Base-by-base conservation (phyloP, 2,329 filamentous ascomycete genomes). In the Colletotrichum abscissum region DNA sequence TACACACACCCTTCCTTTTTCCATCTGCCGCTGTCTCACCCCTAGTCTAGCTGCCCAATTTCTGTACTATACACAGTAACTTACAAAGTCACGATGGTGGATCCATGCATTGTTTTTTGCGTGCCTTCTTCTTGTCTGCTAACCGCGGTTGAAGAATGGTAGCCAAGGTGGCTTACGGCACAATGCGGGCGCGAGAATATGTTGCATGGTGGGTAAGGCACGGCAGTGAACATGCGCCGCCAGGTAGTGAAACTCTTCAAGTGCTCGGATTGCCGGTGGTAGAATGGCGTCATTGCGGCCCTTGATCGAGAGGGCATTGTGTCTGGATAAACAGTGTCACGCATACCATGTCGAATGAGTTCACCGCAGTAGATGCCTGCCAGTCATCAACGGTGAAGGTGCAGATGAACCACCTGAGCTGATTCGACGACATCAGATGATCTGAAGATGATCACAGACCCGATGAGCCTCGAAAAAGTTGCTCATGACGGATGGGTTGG, bases 111-210 rank as follows among this genome's bases (percentile, higher is more conserved):
- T 59, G 12, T 33, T 16, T 4, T 38, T 56, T 59, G 35, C 46
- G 57, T 57, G 69, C 56, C 57, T 67, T 60, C 16, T 42, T 22
- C 12, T 12, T 22, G 14, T n/a, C 30, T 46, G n/a, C 12, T 49
- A 59, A 16, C 56, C 38, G 60, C 60, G 60, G 42, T 52, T 52
- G 58, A 28, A 30, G 59, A 26, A 16, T 7, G 24, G 26, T n/a
- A n/a, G 22, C 69, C 65, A 72, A 63, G 38, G 46, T 69, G 69
- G 65, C 42, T 59, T 52, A 52, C 69, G 58, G 65, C 58, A 69
- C 28, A 49, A 35, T 22, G 46, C 60, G n/a, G 42, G 52, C 52
- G 49, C 38, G 38, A 42, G 38, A 42, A 42, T 42, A 16, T 16
- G 38, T 42, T 42, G 38, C 38, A 28, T 16, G 28, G 28, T 28